phyloP scores from a whole-genome alignment of 305 asterid species.

The Plantago rigida region DNA sequence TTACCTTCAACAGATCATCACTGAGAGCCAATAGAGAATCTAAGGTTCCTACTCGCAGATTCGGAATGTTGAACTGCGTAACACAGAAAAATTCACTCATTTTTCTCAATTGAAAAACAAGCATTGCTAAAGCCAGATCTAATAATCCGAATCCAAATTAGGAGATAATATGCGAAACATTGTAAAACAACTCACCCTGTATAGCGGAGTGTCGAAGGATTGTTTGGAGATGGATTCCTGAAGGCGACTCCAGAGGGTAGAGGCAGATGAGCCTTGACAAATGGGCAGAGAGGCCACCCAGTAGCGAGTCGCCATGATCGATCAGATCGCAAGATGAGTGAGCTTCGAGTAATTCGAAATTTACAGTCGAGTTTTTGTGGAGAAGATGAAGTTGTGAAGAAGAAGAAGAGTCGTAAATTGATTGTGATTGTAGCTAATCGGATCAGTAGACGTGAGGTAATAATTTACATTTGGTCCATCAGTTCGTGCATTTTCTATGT shows the following conservation, averaged over 20 bases:
- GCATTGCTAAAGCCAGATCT: conserved; percentile 26
- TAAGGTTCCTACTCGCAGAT: conserved; percentile 93
- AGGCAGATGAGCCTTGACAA: conserved; percentile 46
- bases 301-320: conserved; percentile 70
- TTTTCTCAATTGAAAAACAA: not conserved
- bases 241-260: conserved; percentile 70
- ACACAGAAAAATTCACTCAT: conserved; percentile 7
- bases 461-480: not conserved
- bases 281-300: conserved; percentile 88
- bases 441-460: not conserved
- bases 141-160: not conserved
- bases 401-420: too few species aligned
- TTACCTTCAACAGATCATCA: conserved; percentile 75
- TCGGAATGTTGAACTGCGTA: conserved; percentile 82
- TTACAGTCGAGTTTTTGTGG: too few species aligned
- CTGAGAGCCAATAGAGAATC: conserved; percentile 77
- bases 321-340: too few species aligned
- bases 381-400: too few species aligned
- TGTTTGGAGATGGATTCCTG: conserved; percentile 82
- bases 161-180: not conserved
- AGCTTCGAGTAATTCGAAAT: too few species aligned
- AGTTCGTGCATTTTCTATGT: not conserved
- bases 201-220: conserved; percentile 79
- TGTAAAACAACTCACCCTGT: conserved; percentile 42
- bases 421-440: not conserved